Evolutionary conservation across 257 asterid genomes (phyloP).

Genomic region (Ocimum tenuiflorum): DNA sequence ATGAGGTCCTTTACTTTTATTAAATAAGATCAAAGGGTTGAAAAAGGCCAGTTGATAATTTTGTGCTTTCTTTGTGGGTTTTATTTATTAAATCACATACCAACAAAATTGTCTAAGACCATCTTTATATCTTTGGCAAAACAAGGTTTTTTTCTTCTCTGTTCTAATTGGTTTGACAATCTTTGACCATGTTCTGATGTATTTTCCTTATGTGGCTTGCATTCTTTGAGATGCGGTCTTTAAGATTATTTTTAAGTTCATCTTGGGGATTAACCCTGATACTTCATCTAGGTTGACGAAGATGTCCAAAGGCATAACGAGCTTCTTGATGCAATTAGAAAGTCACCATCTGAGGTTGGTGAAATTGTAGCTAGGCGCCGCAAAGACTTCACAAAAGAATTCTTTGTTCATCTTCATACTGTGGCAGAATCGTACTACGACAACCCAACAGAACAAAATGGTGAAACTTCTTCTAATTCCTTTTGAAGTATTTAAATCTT

Average conservation of each 20-base stretch:
- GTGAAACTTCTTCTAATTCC: conserved; percentile 31
- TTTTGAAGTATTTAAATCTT: neutral
- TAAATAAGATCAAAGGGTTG: neutral
- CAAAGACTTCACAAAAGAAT: conserved; percentile 89
- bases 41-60: neutral
- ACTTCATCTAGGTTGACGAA: conserved; percentile 53
- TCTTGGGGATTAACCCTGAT: conserved; percentile 18
- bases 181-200: neutral
- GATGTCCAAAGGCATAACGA: conserved; percentile 80
- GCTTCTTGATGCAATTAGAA: conserved; percentile 57
- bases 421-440: conserved; percentile 75
- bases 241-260: neutral
- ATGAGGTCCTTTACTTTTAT: neutral
- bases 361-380: conserved; percentile 83
- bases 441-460: conserved; percentile 72
- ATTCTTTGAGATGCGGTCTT: neutral
- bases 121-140: neutral
- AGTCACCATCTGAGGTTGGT: conserved; percentile 54
- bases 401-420: conserved; percentile 68
- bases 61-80: neutral
- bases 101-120: neutral
- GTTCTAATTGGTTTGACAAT: neutral
- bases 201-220: neutral
- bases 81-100: neutral
- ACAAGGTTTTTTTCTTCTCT: neutral